phyloP scores from a whole-genome alignment of 441 rosid genomes.

The Melastoma candidum region DNA sequence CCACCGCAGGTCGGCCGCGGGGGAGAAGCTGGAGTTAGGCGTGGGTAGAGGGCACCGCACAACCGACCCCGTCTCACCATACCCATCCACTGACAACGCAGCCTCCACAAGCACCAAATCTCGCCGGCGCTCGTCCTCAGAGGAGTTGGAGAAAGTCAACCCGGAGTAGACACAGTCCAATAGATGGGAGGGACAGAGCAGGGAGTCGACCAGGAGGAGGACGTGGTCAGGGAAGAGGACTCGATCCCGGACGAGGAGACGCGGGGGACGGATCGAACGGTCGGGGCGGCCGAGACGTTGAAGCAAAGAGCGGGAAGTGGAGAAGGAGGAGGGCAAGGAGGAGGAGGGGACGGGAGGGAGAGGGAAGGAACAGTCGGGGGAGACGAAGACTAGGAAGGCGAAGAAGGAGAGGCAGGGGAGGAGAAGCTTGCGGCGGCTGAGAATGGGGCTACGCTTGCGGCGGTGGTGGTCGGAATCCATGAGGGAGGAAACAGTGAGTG shows the following conservation, averaged over 20 bases:
- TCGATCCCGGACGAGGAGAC: conserved; percentile 38
- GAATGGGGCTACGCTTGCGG: conserved; percentile 60
- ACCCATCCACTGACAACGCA: conserved; percentile 45
- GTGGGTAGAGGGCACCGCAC: conserved; percentile 71
- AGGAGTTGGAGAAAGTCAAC: neutral
- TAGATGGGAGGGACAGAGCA: conserved; percentile 18
- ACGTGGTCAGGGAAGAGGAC: conserved; percentile 71
- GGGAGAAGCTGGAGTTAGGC: conserved; percentile 37
- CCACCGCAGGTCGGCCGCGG: conserved; percentile 36
- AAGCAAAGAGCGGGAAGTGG: conserved; percentile 26
- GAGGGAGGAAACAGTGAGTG: too few relatives aligned
- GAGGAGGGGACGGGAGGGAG: conserved; percentile 35
- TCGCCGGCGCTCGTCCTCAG: conserved; percentile 13
- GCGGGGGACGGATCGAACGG: conserved; percentile 8
- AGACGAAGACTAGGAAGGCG: conserved; percentile 48
- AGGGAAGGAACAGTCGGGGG: conserved; percentile 36
- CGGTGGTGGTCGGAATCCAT: conserved; percentile 62
- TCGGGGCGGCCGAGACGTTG: neutral
- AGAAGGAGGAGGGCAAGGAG: conserved; percentile 25
- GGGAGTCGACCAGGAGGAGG: conserved; percentile 39
- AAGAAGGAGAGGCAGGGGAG: conserved; percentile 48
- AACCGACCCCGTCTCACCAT: conserved; percentile 41
- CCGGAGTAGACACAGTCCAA: conserved; percentile 54
- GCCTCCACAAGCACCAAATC: conserved; percentile 17
- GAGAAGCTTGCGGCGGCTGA: conserved; percentile 36